Evolutionary conservation across 257 asterid genomes (phyloP).

Genomic region (Penstemon eatonii): DNA sequence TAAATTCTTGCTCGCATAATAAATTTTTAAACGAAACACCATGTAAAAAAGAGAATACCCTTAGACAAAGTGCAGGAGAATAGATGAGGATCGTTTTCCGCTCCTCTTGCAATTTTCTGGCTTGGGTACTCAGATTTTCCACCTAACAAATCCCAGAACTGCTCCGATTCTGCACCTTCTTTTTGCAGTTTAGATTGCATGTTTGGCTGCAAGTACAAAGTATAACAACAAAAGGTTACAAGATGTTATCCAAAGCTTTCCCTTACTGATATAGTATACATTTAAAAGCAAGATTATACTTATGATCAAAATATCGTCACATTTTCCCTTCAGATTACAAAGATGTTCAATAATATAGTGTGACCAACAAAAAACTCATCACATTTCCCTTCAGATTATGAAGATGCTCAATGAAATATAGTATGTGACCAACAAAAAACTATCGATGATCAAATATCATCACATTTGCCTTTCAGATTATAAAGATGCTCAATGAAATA

Average conservation of each 20-base stretch:
- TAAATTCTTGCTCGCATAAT: conserved; percentile 5
- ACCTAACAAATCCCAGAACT: conserved; percentile 90
- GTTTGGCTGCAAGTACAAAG: conserved; percentile 70
- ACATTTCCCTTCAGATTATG: conserved; percentile 13
- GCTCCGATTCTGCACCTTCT: conserved; percentile 95
- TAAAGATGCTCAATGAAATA: background rate
- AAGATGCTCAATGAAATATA: conserved; percentile 11
- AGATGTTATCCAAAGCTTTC: background rate
- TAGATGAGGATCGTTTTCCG: conserved; percentile 89
- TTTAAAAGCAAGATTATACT: conserved; percentile 4
- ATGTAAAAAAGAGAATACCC: conserved; percentile 41
- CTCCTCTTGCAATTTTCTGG: conserved; percentile 78
- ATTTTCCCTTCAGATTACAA: background rate
- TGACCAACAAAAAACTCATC: conserved; percentile 1
- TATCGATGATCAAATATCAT: background rate
- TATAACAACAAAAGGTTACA: conserved; percentile 17
- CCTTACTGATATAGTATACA: conserved; percentile 19
- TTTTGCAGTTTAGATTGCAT: conserved; percentile 80
- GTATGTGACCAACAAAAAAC: conserved; percentile 20
- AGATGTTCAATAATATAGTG: background rate
- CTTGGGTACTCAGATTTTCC: conserved; percentile 97
- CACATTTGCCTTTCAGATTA: conserved; percentile 2
- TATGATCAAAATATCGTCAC: background rate
- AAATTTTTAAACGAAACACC: conserved; percentile 5
- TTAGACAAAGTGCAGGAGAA: conserved; percentile 77